A percentile compares a stretch with the other conserved stretches of the same genome.
Conservation (phyloP, 2,329 filamentous ascomycete species). For the Cordyceps cicadae region DNA sequence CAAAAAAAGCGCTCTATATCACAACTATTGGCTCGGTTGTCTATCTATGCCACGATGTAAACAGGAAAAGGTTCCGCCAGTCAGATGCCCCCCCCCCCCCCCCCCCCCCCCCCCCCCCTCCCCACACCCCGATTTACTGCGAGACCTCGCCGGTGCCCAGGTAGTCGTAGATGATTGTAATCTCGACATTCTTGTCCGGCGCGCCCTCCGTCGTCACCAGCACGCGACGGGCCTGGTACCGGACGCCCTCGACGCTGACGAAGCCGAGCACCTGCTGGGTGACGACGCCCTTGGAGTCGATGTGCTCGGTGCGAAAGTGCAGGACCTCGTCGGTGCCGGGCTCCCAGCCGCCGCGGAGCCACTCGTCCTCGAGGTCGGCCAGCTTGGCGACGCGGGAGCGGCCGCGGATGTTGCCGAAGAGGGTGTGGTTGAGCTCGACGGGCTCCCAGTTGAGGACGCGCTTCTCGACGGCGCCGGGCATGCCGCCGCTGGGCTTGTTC, state of each 20-base stretch:
- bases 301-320: conserved; percentile 13
- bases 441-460: conserved; percentile 14
- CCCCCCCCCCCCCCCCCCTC: no score
- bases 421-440: conserved; percentile 15
- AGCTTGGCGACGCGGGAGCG: conserved; percentile 13
- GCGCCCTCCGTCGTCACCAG: conserved; percentile 10
- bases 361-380: conserved; percentile 13
- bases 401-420: conserved; percentile 16
- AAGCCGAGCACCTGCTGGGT: conserved; percentile 11
- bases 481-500: conserved; percentile 14
- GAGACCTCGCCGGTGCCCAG: conserved; percentile 8
- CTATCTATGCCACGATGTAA: not conserved
- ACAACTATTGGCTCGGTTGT: not conserved
- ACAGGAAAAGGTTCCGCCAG: not conserved
- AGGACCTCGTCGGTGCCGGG: conserved; percentile 14
- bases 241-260: conserved; percentile 5
- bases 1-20: conserved; percentile 1
- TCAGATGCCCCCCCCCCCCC: no score
- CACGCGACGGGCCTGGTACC: conserved; percentile 10
- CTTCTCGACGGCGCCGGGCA: conserved; percentile 13
- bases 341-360: conserved; percentile 16
- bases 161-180: conserved; percentile 10
- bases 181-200: conserved; percentile 9
- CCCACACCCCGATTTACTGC: not conserved
- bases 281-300: conserved; percentile 12